These are phyloP conservation scores for Linderniella brevidens DNA, from an alignment of 257 asterid species.

Conservation along the genomic window DNA sequence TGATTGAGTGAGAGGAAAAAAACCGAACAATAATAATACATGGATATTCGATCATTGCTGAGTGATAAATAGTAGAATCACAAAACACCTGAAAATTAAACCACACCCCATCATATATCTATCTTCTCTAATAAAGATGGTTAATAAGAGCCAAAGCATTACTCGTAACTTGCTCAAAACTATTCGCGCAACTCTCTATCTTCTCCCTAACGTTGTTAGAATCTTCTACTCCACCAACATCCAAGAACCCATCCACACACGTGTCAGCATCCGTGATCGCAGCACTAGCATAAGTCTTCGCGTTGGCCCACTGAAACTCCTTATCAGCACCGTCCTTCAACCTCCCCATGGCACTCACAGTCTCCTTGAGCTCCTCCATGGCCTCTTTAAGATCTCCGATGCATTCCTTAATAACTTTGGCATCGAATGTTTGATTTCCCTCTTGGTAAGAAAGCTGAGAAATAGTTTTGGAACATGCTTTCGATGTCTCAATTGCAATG, in stretches of 20 bases:
- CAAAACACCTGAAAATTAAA: no score
- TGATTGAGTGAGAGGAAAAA: no score
- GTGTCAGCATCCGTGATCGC: slow-evolving; percentile 65
- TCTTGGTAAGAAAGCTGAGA: slow-evolving; percentile 13
- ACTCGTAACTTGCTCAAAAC: slow-evolving; percentile 25
- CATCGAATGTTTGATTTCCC: slow-evolving; percentile 19
- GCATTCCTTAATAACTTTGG: slow-evolving; percentile 37
- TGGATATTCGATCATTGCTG: no score
- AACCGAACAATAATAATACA: no score
- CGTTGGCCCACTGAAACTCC: slow-evolving; percentile 40
- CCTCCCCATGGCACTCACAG: slow-evolving; percentile 30
- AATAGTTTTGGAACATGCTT: slow-evolving; percentile 19
- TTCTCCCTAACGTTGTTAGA: slow-evolving; percentile 17
- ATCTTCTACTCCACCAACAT: slow-evolving; percentile 7
- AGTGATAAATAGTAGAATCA: no score
- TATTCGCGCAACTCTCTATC: slow-evolving; percentile 17
- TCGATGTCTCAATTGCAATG: slow-evolving; percentile 25
- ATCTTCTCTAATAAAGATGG: slow-evolving; percentile 20
- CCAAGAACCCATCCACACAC: slow-evolving; percentile 36
- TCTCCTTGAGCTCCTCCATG: slow-evolving; percentile 35
- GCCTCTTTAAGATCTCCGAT: slow-evolving; percentile 41
- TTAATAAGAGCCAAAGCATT: slow-evolving; percentile 48
- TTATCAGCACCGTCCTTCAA: slow-evolving; percentile 22
- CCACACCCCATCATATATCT: no score
- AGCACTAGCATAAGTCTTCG: slow-evolving; percentile 65